Evolutionary conservation across 2,329 filamentous ascomycete genomes (phyloP).

Genomic region (Ambrosiella xylebori): DNA sequence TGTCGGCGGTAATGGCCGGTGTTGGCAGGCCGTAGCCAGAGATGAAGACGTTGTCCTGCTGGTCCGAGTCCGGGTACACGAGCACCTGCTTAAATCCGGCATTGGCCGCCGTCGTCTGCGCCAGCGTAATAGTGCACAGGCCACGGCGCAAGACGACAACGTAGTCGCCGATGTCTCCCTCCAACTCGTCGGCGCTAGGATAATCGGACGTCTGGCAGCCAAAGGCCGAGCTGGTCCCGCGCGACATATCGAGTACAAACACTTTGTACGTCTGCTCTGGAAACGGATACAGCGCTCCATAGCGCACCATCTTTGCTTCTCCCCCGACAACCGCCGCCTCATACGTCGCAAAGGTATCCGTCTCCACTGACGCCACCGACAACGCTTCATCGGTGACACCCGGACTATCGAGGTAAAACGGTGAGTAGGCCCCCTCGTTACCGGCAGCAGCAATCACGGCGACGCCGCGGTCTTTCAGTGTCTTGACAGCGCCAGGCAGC

Average conservation of each 20-base stretch:
- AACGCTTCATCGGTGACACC: conserved; percentile 17
- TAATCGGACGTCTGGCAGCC: background rate
- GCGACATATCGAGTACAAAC: conserved; percentile 1
- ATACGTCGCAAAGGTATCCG: conserved; percentile 13
- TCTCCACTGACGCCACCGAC: conserved; percentile 18
- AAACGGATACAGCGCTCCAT: conserved; percentile 11
- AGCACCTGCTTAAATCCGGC: conserved; percentile 11
- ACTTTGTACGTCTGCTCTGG: conserved; percentile 9
- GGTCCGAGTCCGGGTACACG: conserved; percentile 12
- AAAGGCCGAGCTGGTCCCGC: background rate
- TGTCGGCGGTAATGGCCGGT: conserved; percentile 6
- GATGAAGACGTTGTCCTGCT: conserved; percentile 8
- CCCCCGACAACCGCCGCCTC: background rate
- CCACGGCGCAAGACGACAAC: background rate
- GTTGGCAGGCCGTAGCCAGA: conserved; percentile 9
- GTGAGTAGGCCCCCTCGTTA: conserved; percentile 30
- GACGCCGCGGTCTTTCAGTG: conserved; percentile 23
- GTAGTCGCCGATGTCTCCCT: conserved; percentile 6
- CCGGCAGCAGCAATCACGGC: conserved; percentile 34
- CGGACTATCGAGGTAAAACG: conserved; percentile 24
- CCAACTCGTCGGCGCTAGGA: background rate
- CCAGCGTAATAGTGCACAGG: conserved; percentile 1
- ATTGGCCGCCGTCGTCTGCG: conserved; percentile 5
- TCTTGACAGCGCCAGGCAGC: conserved; percentile 14
- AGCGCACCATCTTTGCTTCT: conserved; percentile 7